Percentiles rank a stretch among this genome's conserved stretches.
Conservation (phyloP, 2,329 filamentous ascomycete genomes). For the Alternaria postmessia region DNA sequence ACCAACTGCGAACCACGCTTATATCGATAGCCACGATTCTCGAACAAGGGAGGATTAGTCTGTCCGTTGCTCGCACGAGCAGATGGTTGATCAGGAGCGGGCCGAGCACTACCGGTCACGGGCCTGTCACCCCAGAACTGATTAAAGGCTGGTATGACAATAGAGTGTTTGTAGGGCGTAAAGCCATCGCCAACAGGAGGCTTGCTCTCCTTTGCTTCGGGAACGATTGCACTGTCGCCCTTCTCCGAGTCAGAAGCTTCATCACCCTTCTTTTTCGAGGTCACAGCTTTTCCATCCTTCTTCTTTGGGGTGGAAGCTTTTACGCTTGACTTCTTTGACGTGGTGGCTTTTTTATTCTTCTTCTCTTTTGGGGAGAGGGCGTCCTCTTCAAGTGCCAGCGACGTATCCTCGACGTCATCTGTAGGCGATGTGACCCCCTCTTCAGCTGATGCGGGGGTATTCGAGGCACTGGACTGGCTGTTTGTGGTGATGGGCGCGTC, state of each 20-base stretch:
- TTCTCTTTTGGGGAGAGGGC: not conserved
- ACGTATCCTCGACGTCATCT: not conserved
- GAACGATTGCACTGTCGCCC: not conserved
- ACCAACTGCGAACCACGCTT: conserved; percentile 25
- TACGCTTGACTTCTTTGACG: not conserved
- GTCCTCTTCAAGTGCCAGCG: not conserved
- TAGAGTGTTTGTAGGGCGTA: not conserved
- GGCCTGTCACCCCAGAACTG: conserved; percentile 34
- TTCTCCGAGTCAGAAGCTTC: not conserved
- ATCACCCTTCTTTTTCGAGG: not conserved
- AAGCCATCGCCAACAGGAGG: conserved; percentile 22
- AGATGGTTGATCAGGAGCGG: conserved; percentile 25
- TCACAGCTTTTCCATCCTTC: not conserved
- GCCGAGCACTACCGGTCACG: conserved; percentile 18
- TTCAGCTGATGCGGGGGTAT: not conserved
- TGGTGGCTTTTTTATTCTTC: not conserved
- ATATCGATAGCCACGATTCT: conserved; percentile 36
- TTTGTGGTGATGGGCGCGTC: not conserved
- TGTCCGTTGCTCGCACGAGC: conserved; percentile 31
- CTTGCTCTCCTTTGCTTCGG: conserved; percentile 5
- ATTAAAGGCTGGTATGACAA: conserved; percentile 2
- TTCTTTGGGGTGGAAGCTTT: not conserved
- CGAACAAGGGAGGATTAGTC: conserved; percentile 35
- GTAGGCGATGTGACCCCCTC: not conserved
- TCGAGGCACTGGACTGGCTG: not conserved